A percentile compares a stretch with the other conserved stretches of the same genome.
phyloP scores from a whole-genome alignment of 345 rosid genomes.

The Pelargonium nanum region DNA sequence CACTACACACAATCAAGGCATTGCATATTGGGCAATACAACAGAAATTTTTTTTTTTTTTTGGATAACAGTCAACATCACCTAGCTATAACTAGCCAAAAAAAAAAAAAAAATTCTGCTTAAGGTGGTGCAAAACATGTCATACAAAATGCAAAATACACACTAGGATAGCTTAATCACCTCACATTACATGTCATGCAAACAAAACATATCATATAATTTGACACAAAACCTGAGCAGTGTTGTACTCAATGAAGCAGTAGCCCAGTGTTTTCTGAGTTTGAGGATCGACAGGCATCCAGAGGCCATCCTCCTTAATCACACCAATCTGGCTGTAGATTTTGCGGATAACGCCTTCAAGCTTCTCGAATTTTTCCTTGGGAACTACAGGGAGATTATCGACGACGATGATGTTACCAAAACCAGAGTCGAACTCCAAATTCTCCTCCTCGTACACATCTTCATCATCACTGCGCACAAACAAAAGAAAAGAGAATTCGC shows the following conservation, averaged over 20 bases:
- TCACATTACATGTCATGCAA: too few species aligned
- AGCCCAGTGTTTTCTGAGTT: slow-evolving; percentile 54
- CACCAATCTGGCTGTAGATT: slow-evolving; percentile 22
- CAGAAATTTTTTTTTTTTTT: too few species aligned
- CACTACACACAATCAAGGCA: too few species aligned
- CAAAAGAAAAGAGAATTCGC: neutral
- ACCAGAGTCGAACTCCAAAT: slow-evolving; percentile 23
- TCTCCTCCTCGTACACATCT: slow-evolving; percentile 18
- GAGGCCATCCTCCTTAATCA: slow-evolving; percentile 42
- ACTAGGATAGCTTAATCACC: too few species aligned
- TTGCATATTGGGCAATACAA: too few species aligned
- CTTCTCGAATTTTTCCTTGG: slow-evolving; percentile 25
- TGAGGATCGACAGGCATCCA: slow-evolving; percentile 85
- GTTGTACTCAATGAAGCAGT: slow-evolving; percentile 78
- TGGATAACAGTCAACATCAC: too few species aligned
- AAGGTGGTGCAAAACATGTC: too few species aligned
- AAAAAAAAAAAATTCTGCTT: too few species aligned
- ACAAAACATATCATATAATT: too few species aligned
- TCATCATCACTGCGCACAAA: slow-evolving; percentile 21
- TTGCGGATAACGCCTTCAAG: slow-evolving; percentile 22
- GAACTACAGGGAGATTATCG: slow-evolving; percentile 27
- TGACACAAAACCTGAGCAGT: slow-evolving; percentile 54
- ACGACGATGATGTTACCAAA: slow-evolving; percentile 24
- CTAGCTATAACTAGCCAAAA: too few species aligned
- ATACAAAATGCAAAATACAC: too few species aligned